Base-by-base conservation (phyloP, 805 yeast genomes). In the Middelhovenomyces tepae region DNA sequence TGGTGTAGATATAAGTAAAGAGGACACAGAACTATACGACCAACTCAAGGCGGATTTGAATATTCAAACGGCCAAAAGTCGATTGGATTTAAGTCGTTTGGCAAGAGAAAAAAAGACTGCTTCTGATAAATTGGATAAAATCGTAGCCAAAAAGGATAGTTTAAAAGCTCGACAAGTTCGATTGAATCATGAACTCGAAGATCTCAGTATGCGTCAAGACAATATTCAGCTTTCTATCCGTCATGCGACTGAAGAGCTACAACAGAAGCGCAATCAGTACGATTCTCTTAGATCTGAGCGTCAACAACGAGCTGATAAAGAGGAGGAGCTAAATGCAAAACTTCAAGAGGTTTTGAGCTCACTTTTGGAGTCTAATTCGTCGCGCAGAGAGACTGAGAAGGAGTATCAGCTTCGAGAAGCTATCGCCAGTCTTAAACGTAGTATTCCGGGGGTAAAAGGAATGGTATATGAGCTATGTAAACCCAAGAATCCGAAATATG, bases 391-490 rank as follows among this genome's bases (percentile, higher is more conserved):
- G 46, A 65, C 86, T 0, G 70, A 71, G 25, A 71, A 74, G 40
- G 94, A 86, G 41, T 67, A 69, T 31, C 72, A 67, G 40, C 57
- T 82, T 26, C 65, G 89, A 35, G 95, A 86, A 44, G 82, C 80
- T 40, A 77, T 83, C 2, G 57, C 75, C 0, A 67, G 74, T 35
- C 58, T 91, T 34, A 78, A 73, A 45, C 74, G 84, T 47, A 56
- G 78, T n/a, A 71, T 80, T 42, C 91, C 94, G 1, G 86, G 94
- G 3, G 93, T 91, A 2, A 69, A 69, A 44, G 97, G 96, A 2
- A 55, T 85, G 7, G 74, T 89, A 3, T 69, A 74, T 43, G 95
- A 86, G 47, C 62, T 87, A 16, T 81, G 89, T 28, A 73, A 74
- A 36, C 94, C 95, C 14, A 46, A 72, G 34, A 78, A 78, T 44